A percentile compares a stretch with the other conserved stretches of the same genome.
These are phyloP conservation scores for Cyberlindnera suaveolens DNA, from an alignment of 805 yeast genomes.

Conservation along the genomic window DNA sequence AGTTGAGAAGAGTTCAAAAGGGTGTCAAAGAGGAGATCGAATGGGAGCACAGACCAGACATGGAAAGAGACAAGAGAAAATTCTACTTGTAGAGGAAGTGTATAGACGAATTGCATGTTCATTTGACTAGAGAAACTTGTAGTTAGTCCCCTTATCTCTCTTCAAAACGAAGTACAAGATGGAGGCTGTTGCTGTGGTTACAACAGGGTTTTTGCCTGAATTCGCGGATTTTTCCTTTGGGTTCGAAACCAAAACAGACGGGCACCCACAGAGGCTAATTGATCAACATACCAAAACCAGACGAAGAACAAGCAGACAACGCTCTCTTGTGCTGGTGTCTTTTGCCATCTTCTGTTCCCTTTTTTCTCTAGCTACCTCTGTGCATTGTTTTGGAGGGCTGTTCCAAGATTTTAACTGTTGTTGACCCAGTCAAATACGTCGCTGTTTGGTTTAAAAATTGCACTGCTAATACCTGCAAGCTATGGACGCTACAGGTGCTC, in stretches of 20 bases:
- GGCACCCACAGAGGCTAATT: too few relatives aligned
- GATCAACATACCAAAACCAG: too few relatives aligned
- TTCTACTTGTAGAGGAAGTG: slow-evolving; percentile 54
- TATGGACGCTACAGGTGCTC: slow-evolving; percentile 64
- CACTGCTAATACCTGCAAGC: neutral
- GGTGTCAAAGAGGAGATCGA: slow-evolving; percentile 89
- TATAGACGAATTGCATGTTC: neutral
- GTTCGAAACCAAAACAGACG: too few relatives aligned
- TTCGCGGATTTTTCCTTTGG: too few relatives aligned
- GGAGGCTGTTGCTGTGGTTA: too few relatives aligned
- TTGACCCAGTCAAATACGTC: too few relatives aligned
- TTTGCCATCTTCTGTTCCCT: too few relatives aligned
- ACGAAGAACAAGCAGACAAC: neutral
- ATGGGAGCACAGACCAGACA: slow-evolving; percentile 94
- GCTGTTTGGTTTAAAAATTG: neutral
- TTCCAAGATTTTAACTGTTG: neutral
- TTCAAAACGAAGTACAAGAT: too few relatives aligned
- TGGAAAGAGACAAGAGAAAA: slow-evolving; percentile 95
- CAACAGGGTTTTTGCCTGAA: too few relatives aligned
- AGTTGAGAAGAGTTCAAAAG: slow-evolving; percentile 80
- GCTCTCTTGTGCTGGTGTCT: neutral
- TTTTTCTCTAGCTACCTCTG: neutral
- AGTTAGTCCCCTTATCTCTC: too few relatives aligned
- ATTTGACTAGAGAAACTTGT: neutral
- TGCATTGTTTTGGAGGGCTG: neutral